phyloP scores from a whole-genome alignment of 73 alveolate species.

The Uronychia setigera region DNA sequence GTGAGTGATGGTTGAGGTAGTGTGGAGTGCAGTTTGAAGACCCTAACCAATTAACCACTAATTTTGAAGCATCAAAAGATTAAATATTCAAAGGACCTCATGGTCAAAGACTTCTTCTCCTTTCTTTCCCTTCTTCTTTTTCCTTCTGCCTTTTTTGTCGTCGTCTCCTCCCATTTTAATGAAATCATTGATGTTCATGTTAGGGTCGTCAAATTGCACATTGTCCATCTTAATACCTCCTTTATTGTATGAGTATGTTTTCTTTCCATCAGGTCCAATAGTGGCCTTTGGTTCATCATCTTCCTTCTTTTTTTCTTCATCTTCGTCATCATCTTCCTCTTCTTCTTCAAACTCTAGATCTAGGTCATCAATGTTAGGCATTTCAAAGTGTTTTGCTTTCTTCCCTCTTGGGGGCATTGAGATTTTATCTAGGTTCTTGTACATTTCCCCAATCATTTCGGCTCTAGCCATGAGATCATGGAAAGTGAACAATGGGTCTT shows the following conservation, averaged over 20 bases:
- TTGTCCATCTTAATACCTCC: conserved; percentile 1
- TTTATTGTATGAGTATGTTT: background rate
- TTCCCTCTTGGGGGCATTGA: background rate
- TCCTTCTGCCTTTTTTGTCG: background rate
- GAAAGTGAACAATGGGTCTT: background rate
- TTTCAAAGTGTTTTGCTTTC: background rate
- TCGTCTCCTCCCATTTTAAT: background rate
- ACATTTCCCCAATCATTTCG: background rate
- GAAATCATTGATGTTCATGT: background rate
- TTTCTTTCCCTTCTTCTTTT: background rate
- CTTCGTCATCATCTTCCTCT: background rate
- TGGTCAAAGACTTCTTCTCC: background rate
- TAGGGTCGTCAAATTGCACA: conserved; percentile 1
- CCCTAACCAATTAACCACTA: too few species aligned
- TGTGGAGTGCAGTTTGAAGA: too few species aligned
- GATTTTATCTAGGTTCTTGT: background rate
- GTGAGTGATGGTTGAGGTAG: too few species aligned
- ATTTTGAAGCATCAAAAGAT: too few species aligned
- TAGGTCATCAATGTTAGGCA: background rate
- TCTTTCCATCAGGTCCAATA: background rate
- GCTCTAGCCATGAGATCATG: background rate
- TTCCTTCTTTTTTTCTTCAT: background rate
- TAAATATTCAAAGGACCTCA: too few species aligned
- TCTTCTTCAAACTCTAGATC: background rate
- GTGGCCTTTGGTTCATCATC: background rate